These are phyloP conservation scores for Backusella australiensis DNA, from an alignment of 192 early-diverging fungal species.

Conservation along the genomic window DNA sequence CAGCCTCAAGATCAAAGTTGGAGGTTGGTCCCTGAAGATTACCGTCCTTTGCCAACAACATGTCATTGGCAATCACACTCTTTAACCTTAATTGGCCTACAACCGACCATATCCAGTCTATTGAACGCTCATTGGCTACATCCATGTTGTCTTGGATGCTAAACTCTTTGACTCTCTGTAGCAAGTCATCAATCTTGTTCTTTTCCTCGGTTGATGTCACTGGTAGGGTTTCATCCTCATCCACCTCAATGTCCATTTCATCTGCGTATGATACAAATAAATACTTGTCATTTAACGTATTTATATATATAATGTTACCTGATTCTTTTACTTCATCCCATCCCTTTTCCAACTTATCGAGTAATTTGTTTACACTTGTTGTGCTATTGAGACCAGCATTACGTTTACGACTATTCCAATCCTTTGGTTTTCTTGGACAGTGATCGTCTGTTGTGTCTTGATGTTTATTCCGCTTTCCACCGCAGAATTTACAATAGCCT, in stretches of 20 bases:
- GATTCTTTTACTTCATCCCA: conserved; percentile 25
- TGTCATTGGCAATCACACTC: conserved; percentile 34
- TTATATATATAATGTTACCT: conserved; percentile 9
- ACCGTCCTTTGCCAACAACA: conserved; percentile 17
- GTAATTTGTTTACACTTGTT: conserved; percentile 22
- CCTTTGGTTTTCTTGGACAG: conserved; percentile 28
- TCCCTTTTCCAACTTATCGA: conserved; percentile 21
- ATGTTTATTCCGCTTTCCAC: conserved; percentile 26
- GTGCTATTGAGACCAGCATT: conserved; percentile 26
- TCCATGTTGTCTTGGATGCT: neutral
- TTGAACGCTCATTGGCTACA: conserved; percentile 19
- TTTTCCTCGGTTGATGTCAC: neutral
- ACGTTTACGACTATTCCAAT: conserved; percentile 26
- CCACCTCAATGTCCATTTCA: conserved; percentile 36
- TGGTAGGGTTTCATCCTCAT: conserved; percentile 3
- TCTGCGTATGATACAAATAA: neutral
- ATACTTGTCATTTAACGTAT: neutral
- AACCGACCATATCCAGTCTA: conserved; percentile 46
- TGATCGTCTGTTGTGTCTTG: conserved; percentile 10
- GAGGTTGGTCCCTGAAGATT: conserved; percentile 6
- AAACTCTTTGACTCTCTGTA: neutral
- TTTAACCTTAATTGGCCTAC: conserved; percentile 33
- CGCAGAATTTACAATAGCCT: conserved; percentile 42
- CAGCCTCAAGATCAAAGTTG: conserved; percentile 24
- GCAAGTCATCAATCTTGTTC: neutral